phyloP scores from a whole-genome alignment of 2,329 filamentous ascomycete species.

The Orbilia brochopaga region DNA sequence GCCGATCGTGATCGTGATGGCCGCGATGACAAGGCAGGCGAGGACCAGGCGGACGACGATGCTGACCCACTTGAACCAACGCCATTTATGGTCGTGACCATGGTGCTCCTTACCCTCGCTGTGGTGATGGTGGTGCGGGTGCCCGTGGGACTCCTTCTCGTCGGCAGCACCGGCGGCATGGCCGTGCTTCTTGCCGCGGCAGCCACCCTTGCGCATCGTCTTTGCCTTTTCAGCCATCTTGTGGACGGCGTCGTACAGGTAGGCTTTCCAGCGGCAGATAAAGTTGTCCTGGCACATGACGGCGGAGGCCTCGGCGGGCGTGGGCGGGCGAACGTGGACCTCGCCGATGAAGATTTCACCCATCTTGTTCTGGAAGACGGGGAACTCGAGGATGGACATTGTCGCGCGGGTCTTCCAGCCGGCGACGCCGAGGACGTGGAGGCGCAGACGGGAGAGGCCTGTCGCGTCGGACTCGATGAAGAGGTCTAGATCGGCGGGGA shows the following conservation, averaged over 20 bases:
- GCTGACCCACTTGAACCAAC: slow-evolving; percentile 45
- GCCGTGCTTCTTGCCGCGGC: slow-evolving; percentile 30
- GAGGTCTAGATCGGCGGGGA: slow-evolving; percentile 45
- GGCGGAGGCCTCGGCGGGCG: slow-evolving; percentile 35
- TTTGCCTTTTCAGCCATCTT: slow-evolving; percentile 17
- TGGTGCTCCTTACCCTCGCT: slow-evolving; percentile 8
- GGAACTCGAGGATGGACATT: slow-evolving; percentile 48
- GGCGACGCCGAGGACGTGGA: slow-evolving; percentile 41
- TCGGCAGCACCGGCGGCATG: slow-evolving; percentile 18
- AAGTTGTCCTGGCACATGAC: slow-evolving; percentile 42
- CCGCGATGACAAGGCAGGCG: slow-evolving; percentile 47
- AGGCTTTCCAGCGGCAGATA: slow-evolving; percentile 47
- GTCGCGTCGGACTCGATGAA: slow-evolving; percentile 44
- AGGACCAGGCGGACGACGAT: slow-evolving; percentile 45
- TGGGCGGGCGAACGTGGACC: slow-evolving; percentile 29
- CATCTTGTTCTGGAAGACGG: slow-evolving; percentile 39
- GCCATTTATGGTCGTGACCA: slow-evolving; percentile 25
- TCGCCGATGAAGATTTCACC: slow-evolving; percentile 46
- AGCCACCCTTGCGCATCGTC: slow-evolving; percentile 27
- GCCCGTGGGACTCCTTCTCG: slow-evolving; percentile 1
- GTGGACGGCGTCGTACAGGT: slow-evolving; percentile 41
- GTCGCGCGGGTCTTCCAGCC: slow-evolving; percentile 41
- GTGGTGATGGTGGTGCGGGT: slow-evolving; percentile 24
- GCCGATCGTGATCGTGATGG: slow-evolving; percentile 49
- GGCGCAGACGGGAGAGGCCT: slow-evolving; percentile 47